Percentiles rank a stretch among this genome's conserved stretches.
These are phyloP conservation scores for Alternaria arborescens DNA, from an alignment of 2,329 filamentous ascomycete genomes.

Conservation along the genomic window DNA sequence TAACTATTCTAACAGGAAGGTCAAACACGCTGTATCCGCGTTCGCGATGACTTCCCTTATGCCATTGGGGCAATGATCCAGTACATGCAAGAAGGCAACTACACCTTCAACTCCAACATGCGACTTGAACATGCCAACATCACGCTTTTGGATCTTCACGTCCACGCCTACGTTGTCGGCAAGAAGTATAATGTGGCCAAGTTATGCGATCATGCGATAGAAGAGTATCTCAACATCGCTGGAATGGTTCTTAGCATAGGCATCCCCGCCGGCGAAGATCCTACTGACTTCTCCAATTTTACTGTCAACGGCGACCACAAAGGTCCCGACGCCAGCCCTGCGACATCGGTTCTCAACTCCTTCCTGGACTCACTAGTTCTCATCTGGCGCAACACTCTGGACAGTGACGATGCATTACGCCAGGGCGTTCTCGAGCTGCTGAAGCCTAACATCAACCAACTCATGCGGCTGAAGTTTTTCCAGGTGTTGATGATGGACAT, in stretches of 20 bases:
- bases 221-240: conserved; percentile 23
- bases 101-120: conserved; percentile 24
- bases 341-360: conserved; percentile 6
- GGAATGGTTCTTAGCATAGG: conserved; percentile 16
- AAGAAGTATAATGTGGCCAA: conserved; percentile 29
- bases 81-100: conserved; percentile 31
- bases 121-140: conserved; percentile 19
- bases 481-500: conserved; percentile 24
- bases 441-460: conserved; percentile 22
- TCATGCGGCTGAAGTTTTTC: conserved; percentile 26
- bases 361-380: conserved; percentile 35
- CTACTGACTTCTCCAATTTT: neutral
- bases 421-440: conserved; percentile 25
- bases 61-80: conserved; percentile 28
- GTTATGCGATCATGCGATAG: conserved; percentile 21
- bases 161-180: conserved; percentile 36
- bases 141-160: conserved; percentile 35
- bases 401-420: conserved; percentile 26
- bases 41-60: conserved; percentile 33
- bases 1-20: neutral
- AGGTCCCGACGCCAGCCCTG: neutral
- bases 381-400: conserved; percentile 32
- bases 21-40: conserved; percentile 23
- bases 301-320: neutral
- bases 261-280: neutral